Conservation (phyloP, 2,329 filamentous ascomycete genomes). For the Colletotrichum sansevieriae region DNA sequence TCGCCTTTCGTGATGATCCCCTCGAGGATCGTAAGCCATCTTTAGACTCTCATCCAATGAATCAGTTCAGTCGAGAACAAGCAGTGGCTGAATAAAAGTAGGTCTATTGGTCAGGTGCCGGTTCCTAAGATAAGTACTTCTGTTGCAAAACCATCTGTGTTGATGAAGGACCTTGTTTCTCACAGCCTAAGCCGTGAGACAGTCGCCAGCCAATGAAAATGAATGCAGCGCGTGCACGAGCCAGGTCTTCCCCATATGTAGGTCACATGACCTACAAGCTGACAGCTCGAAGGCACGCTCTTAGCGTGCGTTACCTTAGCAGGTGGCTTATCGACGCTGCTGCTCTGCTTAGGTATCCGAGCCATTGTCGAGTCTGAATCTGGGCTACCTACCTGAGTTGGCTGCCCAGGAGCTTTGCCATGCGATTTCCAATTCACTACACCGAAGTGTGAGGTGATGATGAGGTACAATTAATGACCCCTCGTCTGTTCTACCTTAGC, state of each 20-base stretch:
- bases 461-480: slow-evolving; percentile 16
- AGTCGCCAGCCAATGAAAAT: slow-evolving; percentile 35
- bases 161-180: slow-evolving; percentile 14
- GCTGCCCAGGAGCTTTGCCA: neutral
- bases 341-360: slow-evolving; percentile 29
- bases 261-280: slow-evolving; percentile 28
- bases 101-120: slow-evolving; percentile 4
- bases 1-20: slow-evolving; percentile 59
- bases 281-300: neutral
- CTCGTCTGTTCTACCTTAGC: neutral
- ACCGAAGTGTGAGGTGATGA: slow-evolving; percentile 24
- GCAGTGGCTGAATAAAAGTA: neutral
- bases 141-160: slow-evolving; percentile 9
- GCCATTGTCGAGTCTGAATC: slow-evolving; percentile 18
- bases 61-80: neutral
- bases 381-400: neutral
- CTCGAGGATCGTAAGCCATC: slow-evolving; percentile 69
- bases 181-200: slow-evolving; percentile 19
- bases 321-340: neutral
- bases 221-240: slow-evolving; percentile 39
- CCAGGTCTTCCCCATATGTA: slow-evolving; percentile 5
- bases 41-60: slow-evolving; percentile 40
- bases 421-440: neutral
- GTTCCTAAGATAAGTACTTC: neutral
- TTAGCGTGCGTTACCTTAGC: slow-evolving; percentile 7